phyloP scores from a whole-genome alignment of 208 protist genomes.

The Leishmania braziliensis region DNA sequence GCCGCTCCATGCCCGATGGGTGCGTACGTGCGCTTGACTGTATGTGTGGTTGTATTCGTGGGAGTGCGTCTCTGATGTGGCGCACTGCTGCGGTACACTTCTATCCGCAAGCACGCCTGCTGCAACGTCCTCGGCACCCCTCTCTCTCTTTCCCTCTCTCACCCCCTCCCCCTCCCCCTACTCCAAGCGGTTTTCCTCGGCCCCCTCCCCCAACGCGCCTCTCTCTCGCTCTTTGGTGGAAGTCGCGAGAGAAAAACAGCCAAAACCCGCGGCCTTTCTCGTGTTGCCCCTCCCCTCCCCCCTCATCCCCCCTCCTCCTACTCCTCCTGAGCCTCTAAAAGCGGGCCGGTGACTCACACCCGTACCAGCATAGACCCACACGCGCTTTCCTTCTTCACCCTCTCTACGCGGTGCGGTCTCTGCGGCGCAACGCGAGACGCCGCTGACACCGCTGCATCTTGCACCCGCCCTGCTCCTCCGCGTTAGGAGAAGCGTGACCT shows the following conservation, averaged over 20 bases:
- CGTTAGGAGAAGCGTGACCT: background rate
- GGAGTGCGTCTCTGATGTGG: background rate
- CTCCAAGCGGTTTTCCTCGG: background rate
- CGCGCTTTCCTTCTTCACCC: slow-evolving; percentile 3
- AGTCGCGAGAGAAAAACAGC: no score
- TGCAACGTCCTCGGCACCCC: background rate
- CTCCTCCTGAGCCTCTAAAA: background rate
- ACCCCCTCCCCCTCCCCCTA: background rate
- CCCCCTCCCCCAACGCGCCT: no score
- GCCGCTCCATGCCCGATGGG: background rate
- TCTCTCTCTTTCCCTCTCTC: slow-evolving; percentile 1
- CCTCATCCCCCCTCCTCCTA: background rate
- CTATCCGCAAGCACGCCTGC: background rate
- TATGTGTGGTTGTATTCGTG: background rate
- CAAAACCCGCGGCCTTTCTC: no score
- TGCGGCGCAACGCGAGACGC: background rate
- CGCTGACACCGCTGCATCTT: background rate
- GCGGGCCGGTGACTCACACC: background rate
- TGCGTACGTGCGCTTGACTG: background rate
- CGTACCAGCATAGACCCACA: background rate
- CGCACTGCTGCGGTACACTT: background rate
- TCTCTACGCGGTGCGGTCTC: slow-evolving; percentile 14
- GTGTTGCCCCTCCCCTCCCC: background rate
- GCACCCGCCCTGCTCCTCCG: background rate
- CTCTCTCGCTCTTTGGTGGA: no score